Evolutionary conservation across 495 filamentous ascomycete genomes (phyloP).

Genomic region (Aspergillus sclerotiicarbonarius): DNA sequence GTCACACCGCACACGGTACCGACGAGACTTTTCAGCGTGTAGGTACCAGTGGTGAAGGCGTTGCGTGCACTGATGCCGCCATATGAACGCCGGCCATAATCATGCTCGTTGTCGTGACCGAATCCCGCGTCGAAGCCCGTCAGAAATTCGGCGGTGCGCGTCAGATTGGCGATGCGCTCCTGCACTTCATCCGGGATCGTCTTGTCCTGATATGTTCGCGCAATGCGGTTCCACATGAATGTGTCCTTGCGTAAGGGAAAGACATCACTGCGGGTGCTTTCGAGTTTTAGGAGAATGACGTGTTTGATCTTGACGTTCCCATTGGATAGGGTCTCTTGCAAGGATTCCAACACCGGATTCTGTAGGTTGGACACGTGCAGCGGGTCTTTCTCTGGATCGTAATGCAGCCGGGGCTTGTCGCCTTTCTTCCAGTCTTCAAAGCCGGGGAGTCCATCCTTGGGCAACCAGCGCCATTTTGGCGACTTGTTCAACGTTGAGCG

Average conservation of each 20-base stretch:
- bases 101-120: constrained; percentile 18
- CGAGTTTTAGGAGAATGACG: constrained; percentile 45
- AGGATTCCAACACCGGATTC: constrained; percentile 32
- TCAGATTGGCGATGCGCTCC: constrained; percentile 38
- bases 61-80: constrained; percentile 46
- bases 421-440: constrained; percentile 36
- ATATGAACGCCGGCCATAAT: constrained; percentile 16
- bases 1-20: constrained; percentile 48
- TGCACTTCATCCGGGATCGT: constrained; percentile 28
- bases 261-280: constrained; percentile 49
- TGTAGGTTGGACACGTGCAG: constrained; percentile 48
- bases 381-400: constrained; percentile 38
- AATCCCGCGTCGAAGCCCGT: constrained; percentile 44
- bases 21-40: constrained; percentile 47
- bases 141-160: constrained; percentile 39
- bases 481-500: constrained; percentile 24
- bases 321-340: constrained; percentile 30
- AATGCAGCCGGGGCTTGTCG: constrained; percentile 27
- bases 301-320: constrained; percentile 48
- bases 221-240: constrained; percentile 40
- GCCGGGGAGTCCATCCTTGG: constrained; percentile 23
- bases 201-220: constrained; percentile 29
- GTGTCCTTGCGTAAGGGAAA: constrained; percentile 48
- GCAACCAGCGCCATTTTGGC: constrained; percentile 31
- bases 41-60: constrained; percentile 44